Conservation (phyloP, 2,329 filamentous ascomycete species). For the Plectosphaerella sp. region DNA sequence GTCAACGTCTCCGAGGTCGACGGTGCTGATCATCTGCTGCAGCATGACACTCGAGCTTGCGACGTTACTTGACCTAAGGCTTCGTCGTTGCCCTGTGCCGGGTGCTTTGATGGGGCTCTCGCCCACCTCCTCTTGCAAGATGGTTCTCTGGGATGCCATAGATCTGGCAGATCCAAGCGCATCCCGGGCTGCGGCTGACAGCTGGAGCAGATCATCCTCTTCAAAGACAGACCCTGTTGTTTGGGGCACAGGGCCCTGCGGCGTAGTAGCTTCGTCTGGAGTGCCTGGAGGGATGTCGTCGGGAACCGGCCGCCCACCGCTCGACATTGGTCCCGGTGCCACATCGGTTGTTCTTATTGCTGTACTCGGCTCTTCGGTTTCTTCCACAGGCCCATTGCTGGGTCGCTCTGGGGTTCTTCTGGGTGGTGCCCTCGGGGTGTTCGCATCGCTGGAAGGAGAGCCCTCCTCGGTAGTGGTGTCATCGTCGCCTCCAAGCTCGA, state of each 20-base stretch:
- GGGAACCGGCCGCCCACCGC: neutral
- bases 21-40: constrained; percentile 29
- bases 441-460: constrained; percentile 5
- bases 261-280: neutral
- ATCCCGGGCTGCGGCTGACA: neutral
- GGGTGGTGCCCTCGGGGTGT: neutral
- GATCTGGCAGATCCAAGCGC: constrained; percentile 3
- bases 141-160: constrained; percentile 1
- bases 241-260: too few species aligned
- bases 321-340: too few species aligned
- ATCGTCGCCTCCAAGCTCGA: constrained; percentile 28
- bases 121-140: constrained; percentile 35
- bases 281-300: constrained; percentile 1
- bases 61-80: constrained; percentile 27
- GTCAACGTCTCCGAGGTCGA: constrained; percentile 21
- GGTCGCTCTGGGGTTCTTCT: too few species aligned
- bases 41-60: constrained; percentile 37
- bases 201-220: constrained; percentile 6
- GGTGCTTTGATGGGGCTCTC: constrained; percentile 53
- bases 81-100: constrained; percentile 47
- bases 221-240: neutral
- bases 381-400: neutral
- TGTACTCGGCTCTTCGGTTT: neutral
- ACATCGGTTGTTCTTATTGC: neutral
- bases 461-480: constrained; percentile 9